Conservation (phyloP, 1,284 basidiomycete species). For the Somion occarium region DNA sequence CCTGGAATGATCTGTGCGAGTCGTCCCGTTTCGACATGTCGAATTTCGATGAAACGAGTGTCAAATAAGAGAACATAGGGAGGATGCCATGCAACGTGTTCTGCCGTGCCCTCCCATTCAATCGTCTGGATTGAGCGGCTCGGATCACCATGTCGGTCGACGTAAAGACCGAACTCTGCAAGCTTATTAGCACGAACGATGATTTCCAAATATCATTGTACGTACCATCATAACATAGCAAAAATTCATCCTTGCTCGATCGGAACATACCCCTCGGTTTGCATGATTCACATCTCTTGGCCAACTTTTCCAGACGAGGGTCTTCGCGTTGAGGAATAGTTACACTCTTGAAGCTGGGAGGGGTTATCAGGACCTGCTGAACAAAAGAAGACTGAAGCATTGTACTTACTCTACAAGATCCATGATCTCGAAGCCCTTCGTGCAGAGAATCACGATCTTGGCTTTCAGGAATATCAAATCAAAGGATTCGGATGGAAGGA, state of each 20-base stretch:
- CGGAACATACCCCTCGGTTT: conserved; percentile 92
- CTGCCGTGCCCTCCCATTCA: conserved; percentile 93
- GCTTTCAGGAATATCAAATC: conserved; percentile 89
- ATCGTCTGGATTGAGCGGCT: conserved; percentile 71
- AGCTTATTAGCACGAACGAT: conserved; percentile 2
- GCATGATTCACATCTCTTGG: conserved; percentile 78
- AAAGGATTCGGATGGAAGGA: conserved; percentile 84
- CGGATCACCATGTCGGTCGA: conserved; percentile 84
- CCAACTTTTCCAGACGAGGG: conserved; percentile 63
- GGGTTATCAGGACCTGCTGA: background rate
- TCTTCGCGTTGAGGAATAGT: conserved; percentile 83
- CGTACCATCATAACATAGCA: conserved; percentile 88
- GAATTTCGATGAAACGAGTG: conserved; percentile 88
- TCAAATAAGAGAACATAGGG: conserved; percentile 92
- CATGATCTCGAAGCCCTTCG: conserved; percentile 97
- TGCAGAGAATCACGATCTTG: conserved; percentile 87
- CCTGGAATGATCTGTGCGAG: conserved; percentile 88
- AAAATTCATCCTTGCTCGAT: conserved; percentile 82
- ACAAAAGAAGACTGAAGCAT: background rate
- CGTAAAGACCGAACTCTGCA: conserved; percentile 87
- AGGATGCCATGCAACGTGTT: conserved; percentile 82
- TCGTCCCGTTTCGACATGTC: conserved; percentile 81
- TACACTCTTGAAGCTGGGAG: conserved; percentile 75
- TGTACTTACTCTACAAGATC: conserved; percentile 79
- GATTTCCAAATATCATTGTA: background rate